A percentile compares a stretch with the other conserved stretches of the same genome.
These are phyloP conservation scores for Xylaria acuta DNA, from an alignment of 495 filamentous ascomycete genomes.

Conservation along the genomic window DNA sequence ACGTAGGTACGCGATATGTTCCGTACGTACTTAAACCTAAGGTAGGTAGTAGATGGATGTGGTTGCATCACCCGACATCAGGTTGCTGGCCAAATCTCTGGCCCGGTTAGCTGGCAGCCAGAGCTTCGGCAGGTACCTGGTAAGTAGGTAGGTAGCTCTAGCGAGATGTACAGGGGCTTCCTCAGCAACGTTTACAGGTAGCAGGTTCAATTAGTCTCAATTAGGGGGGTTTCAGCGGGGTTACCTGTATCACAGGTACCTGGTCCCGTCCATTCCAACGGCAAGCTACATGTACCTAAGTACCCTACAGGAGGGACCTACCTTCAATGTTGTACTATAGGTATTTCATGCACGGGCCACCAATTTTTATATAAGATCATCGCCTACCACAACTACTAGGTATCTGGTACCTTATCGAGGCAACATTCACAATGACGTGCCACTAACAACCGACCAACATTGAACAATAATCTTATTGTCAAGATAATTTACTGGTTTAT, in stretches of 20 bases:
- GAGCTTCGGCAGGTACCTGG: background rate
- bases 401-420: too few relatives aligned
- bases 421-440: slow-evolving; percentile 38
- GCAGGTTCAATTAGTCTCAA: background rate
- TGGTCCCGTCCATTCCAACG: background rate
- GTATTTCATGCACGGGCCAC: slow-evolving; percentile 23
- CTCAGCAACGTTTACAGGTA: background rate
- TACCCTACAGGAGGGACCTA: background rate
- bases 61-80: slow-evolving; percentile 20
- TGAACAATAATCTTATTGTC: slow-evolving; percentile 9
- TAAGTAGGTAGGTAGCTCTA: background rate
- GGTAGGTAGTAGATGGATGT: too few relatives aligned
- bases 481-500: background rate
- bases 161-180: background rate
- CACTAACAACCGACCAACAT: slow-evolving; percentile 25
- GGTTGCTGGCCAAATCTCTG: slow-evolving; percentile 8
- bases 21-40: too few relatives aligned
- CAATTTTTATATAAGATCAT: background rate
- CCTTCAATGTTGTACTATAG: background rate
- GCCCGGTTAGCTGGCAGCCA: background rate
- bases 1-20: background rate
- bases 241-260: background rate
- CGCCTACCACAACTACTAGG: background rate
- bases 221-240: background rate
- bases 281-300: background rate